Conservation (phyloP, 179 eudicot genomes). For the Gypsophila paniculata region DNA sequence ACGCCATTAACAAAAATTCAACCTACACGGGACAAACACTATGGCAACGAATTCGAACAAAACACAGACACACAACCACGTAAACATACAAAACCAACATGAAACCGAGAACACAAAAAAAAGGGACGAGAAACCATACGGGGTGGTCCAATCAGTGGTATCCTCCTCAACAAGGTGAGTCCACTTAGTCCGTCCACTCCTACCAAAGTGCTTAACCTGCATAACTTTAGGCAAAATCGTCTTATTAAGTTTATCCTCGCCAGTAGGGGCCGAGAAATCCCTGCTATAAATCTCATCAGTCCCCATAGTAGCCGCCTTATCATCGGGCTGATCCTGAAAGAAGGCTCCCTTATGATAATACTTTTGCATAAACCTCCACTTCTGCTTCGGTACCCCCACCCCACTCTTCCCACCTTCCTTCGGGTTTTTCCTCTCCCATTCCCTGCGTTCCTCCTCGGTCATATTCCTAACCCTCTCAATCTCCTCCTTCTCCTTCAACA, state of each 20-base stretch:
- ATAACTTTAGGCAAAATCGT: conserved; percentile 87
- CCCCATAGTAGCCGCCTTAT: conserved; percentile 58
- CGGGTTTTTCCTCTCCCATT: conserved; percentile 79
- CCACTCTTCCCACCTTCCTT: conserved; percentile 23
- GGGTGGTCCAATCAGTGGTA: conserved; percentile 93
- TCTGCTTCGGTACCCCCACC: conserved; percentile 48
- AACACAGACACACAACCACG: too few relatives aligned
- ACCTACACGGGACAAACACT: too few relatives aligned
- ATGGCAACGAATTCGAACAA: too few relatives aligned
- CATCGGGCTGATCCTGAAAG: conserved; percentile 76
- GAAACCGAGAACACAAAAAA: neutral
- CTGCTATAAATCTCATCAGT: conserved; percentile 48
- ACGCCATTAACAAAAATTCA: too few relatives aligned
- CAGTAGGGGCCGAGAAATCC: conserved; percentile 90
- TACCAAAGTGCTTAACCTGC: conserved; percentile 98
- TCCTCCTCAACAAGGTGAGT: conserved; percentile 96
- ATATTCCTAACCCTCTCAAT: conserved; percentile 85
- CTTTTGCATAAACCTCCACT: conserved; percentile 97
- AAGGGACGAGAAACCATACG: conserved; percentile 38
- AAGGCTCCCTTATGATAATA: conserved; percentile 94
- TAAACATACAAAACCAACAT: too few relatives aligned
- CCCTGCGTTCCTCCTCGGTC: conserved; percentile 81
- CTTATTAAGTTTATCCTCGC: conserved; percentile 92
- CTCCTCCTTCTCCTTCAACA: conserved; percentile 88
- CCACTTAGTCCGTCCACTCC: conserved; percentile 97